Percentiles rank a stretch among this genome's conserved stretches.
These are phyloP conservation scores for Exophiala mesophila DNA, from an alignment of 2,329 filamentous ascomycete genomes.

Conservation along the genomic window DNA sequence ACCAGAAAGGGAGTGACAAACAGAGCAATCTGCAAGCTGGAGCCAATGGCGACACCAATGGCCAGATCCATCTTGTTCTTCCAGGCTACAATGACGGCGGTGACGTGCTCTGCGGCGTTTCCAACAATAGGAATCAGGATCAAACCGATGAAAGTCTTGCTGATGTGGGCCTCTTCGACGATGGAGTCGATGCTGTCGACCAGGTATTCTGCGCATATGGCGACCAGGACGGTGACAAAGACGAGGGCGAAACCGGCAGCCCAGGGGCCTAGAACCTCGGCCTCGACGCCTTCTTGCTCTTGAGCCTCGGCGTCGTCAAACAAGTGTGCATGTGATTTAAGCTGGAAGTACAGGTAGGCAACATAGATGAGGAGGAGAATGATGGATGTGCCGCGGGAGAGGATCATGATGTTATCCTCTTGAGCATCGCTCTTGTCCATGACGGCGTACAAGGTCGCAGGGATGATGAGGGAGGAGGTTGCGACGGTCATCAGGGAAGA, in stretches of 20 bases:
- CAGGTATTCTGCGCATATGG: constrained; percentile 70
- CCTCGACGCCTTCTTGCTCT: constrained; percentile 32
- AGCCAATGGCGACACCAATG: constrained; percentile 76
- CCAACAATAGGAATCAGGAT: constrained; percentile 76
- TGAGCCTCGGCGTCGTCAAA: constrained; percentile 53
- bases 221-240: constrained; percentile 63
- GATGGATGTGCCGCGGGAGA: constrained; percentile 71
- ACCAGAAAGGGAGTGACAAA: constrained; percentile 77
- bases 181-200: constrained; percentile 71
- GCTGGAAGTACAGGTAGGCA: constrained; percentile 73
- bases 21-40: constrained; percentile 75
- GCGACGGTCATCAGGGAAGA: constrained; percentile 69
- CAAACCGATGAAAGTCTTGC: constrained; percentile 75
- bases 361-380: constrained; percentile 71
- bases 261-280: constrained; percentile 56
- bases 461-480: constrained; percentile 72
- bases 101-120: constrained; percentile 76
- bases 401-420: constrained; percentile 57
- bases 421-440: constrained; percentile 43
- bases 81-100: constrained; percentile 70
- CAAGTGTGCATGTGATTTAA: constrained; percentile 66
- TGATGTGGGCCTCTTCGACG: constrained; percentile 65
- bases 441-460: constrained; percentile 67
- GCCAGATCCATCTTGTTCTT: constrained; percentile 65
- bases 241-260: constrained; percentile 64